phyloP scores from a whole-genome alignment of 1,284 basidiomycete species.

The Irpex sp. region DNA sequence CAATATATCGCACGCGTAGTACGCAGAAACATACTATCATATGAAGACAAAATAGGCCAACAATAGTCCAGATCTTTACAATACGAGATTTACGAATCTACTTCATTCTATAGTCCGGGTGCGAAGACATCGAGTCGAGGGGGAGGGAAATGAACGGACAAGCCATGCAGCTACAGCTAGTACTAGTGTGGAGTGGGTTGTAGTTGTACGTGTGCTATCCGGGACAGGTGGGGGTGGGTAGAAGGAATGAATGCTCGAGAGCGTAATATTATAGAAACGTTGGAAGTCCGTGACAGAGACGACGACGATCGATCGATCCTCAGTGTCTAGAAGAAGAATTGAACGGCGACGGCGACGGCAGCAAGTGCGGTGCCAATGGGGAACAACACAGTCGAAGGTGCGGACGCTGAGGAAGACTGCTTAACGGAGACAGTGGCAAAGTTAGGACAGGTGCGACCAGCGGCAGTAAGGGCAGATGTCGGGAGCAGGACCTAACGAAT shows the following conservation, averaged over 20 bases:
- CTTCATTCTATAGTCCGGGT: neutral
- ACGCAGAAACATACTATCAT: too few species aligned
- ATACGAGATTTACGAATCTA: neutral
- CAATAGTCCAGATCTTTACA: neutral
- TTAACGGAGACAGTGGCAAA: conserved; percentile 5
- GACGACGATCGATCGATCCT: neutral
- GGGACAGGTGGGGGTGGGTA: neutral
- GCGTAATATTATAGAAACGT: neutral
- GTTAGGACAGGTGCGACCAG: conserved; percentile 15
- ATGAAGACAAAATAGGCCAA: neutral
- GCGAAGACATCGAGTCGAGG: neutral
- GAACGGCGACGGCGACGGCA: neutral
- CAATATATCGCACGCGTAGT: too few species aligned
- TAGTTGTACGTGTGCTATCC: too few species aligned
- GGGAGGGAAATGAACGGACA: neutral
- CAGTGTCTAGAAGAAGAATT: neutral
- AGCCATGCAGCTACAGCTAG: neutral
- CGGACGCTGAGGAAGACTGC: conserved; percentile 14
- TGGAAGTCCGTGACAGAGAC: neutral
- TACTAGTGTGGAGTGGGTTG: too few species aligned
- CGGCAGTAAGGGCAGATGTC: conserved; percentile 19
- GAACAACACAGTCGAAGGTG: neutral
- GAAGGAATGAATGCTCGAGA: neutral
- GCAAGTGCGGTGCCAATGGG: neutral
- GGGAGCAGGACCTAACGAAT: conserved; percentile 21